Evolutionary conservation across 192 early-diverging fungal genomes (phyloP), one percentile per base, ranked within the genome.

Genomic region (Gigaspora rosea): DNA sequence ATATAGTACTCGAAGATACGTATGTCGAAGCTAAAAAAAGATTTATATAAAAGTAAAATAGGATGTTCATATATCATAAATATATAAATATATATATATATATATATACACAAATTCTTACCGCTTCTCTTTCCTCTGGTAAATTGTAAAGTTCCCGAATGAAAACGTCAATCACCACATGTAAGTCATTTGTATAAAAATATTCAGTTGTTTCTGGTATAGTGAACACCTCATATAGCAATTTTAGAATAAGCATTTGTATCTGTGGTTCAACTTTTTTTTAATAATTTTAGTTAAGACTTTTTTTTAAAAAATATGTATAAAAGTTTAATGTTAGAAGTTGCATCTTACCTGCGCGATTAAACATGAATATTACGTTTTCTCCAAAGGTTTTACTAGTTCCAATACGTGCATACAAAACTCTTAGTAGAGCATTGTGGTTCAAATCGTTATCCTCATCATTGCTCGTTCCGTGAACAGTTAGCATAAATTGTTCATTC

Each of bases 101-200:
- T 52, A 52, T 15, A 13, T 52, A 22, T 61, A 27, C 12, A 27
- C 20, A 22, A 49, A 22, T 0, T 32, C 72, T 61, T 15, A 74
- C 72, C 22, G 72, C 58, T 62, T 63, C 72, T 9, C 72, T 74
- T 13, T 90, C 87, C 11, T 92, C 90, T 8, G 90, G 87, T 20
- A 96, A 80, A 77, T 95, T 86, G 78, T 89, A 86, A 15, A 94
- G 80, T 80, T 97, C 95, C 66, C 96, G 87, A 32, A 98, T 84
- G 1, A 94, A 84, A 3, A 97, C 92, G 80, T 98, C 96, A 11
- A 96, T 85, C 33, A 97, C 86, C 7, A 97, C 93, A 54, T 86
- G 86, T 61, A 96, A 85, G 80, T 98, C 96, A 75, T 98, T 98
- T 15, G 96, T 95, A 78, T 97, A 98, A 79, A 96, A 91, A 52